Evolutionary conservation across 2,329 filamentous ascomycete species (phyloP), one percentile per base, ranked within the genome.

Genomic region (Magnaporthiopsis poae): DNA sequence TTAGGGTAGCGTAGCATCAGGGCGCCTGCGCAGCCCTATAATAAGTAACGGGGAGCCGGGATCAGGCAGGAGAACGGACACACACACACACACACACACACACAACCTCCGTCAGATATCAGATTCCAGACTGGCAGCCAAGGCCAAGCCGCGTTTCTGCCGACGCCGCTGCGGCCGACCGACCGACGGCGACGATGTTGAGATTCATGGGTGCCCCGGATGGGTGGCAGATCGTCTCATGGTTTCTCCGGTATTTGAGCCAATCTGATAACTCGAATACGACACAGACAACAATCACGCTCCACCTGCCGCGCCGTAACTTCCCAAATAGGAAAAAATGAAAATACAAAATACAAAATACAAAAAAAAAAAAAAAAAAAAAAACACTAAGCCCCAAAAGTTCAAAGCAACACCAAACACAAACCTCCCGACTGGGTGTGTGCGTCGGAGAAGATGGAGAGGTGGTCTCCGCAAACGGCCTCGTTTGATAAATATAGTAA

Each of bases 21-120:
- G 11, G 61, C 61, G 61, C 33, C 61, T 62, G 61, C 61, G 61
- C 61, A 62, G 61, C 61, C 61, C 61, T 62, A 62, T 62, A 62
- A 33, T 36, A 62, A 62, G 61, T 36, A 62, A 62, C 61, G 31
- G 31, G 13, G 60, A 18, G 60, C 25, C 60, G 60, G 60, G 60
- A 31, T 21, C 31, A 31, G 13, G 27, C 27, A 61, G 15, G 12
- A 27, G 27, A 27, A 27, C 31, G 5, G 0, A 31, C 31, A 31
- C 31, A 31, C 31, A 31, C 31, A 31, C 31, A 31, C 31, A 31
- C 5, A 31, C 31, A 31, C 31, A 31, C 31, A 31, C 31, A 31
- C 31, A 31, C 31, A 31, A 2, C 31, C 31, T 31, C 31, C 5
- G 31, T 56, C 46, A n/a, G 46, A 56, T 56, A 56, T 56, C n/a